phyloP scores from a whole-genome alignment of 257 asterid genomes.

The Vinca minor region DNA sequence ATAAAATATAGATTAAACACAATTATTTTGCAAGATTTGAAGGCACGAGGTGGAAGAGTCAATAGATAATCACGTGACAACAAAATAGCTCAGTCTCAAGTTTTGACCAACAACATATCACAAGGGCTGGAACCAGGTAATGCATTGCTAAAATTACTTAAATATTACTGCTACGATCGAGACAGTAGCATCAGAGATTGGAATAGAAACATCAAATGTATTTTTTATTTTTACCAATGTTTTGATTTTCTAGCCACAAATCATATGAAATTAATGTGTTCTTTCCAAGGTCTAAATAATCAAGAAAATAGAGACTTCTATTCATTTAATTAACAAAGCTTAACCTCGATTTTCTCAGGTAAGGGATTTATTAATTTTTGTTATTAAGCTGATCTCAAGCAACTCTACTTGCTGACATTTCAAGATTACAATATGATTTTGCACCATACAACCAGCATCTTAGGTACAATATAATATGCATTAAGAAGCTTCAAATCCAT shows the following conservation, averaged over 20 bases:
- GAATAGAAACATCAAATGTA: constrained; percentile 69
- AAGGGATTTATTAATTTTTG: too few species aligned
- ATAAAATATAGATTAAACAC: constrained; percentile 21
- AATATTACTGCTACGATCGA: too few species aligned
- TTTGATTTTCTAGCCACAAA: too few species aligned
- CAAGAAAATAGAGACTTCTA: constrained; percentile 53
- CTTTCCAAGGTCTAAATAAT: too few species aligned
- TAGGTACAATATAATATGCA: constrained; percentile 18
- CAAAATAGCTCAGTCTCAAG: constrained; percentile 35
- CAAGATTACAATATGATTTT: constrained; percentile 21
- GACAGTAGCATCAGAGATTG: constrained; percentile 53
- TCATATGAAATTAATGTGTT: constrained; percentile 68
- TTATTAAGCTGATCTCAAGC: constrained; percentile 27
- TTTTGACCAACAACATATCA: constrained; percentile 44
- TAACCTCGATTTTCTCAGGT: constrained; percentile 32
- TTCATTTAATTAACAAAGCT: constrained; percentile 21
- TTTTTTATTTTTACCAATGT: too few species aligned
- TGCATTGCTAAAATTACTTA: too few species aligned
- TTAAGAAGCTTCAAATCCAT: too few species aligned
- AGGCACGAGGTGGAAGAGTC: constrained; percentile 51
- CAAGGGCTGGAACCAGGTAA: constrained; percentile 31
- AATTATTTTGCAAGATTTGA: constrained; percentile 35
- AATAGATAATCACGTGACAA: constrained; percentile 56
- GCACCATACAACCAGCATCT: constrained; percentile 34
- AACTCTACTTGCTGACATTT: constrained; percentile 16